Evolutionary conservation across 768 basidiomycete genomes (phyloP), one percentile per base, ranked within the genome.

Genomic region (Rhodotorula diobovata): DNA sequence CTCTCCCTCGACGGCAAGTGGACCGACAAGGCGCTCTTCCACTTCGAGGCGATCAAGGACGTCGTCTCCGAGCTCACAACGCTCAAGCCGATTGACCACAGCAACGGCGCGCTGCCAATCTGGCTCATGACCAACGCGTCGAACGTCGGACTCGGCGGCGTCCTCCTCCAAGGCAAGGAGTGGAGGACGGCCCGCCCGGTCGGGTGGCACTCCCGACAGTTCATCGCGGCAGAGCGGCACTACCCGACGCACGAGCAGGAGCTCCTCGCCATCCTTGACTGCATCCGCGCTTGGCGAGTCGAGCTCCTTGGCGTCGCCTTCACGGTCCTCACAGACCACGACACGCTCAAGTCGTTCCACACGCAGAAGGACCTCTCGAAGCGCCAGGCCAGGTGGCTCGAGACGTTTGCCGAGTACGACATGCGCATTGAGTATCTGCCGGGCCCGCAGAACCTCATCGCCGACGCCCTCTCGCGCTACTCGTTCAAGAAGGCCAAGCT

Each of bases 201-300:
- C 9, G 16, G 41, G 9, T 41, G 10, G 9, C 16, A 9, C 10
- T 41, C 41, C 41, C 9, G n/a, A n/a, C n/a, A 41, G 41, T 41
- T 41, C 41, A 41, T 10, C 41, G 41, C 41, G 41, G 41, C 41
- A 16, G 10, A 41, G 48, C 6, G 20, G 48, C 6, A 21, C 48
- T 66, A 65, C 53, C 69, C 69, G 2, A 50, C 46, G 39, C 63
- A 70, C 37, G 57, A 70, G 48, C 58, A 70, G 63, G 63, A 70
- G 48, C 23, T 70, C 15, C 50, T 70, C 6, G 69, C 69, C 1
- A 41, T 70, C 21, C 41, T 70, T 10, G 43, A 43, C 16, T 32
- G 63, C 41, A 63, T 70, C 21, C 41, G 54, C 28, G 61, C 57
- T 10, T 70, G 69, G 63, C 21, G 48, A 11, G 35, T 59, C 2